These are phyloP conservation scores for Gymnopilus dilepis DNA, from an alignment of 768 basidiomycete genomes.

Conservation along the genomic window DNA sequence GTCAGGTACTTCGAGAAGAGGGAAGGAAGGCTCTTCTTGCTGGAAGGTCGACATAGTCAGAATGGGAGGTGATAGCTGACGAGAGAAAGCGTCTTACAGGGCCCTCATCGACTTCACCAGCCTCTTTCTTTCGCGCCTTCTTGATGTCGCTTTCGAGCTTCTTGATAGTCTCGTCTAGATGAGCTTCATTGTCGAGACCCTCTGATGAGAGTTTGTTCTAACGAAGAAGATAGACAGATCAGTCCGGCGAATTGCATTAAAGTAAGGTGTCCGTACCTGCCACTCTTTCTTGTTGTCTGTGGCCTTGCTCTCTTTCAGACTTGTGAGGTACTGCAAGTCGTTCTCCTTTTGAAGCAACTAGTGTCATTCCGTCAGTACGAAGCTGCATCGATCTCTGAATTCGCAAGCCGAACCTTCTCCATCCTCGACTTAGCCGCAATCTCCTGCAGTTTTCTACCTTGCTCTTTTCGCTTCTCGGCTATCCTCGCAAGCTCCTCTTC, in stretches of 20 bases:
- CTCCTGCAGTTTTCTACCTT: conserved; percentile 89
- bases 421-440: conserved; percentile 82
- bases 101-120: conserved; percentile 66
- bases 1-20: conserved; percentile 90
- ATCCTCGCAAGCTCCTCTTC: conserved; percentile 86
- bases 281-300: conserved; percentile 77
- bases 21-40: conserved; percentile 87
- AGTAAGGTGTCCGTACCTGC: conserved; percentile 49
- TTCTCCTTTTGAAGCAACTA: conserved; percentile 79
- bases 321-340: conserved; percentile 68
- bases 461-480: conserved; percentile 82
- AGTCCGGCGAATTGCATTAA: background rate
- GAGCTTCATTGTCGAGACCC: conserved; percentile 79
- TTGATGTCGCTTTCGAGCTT: conserved; percentile 83
- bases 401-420: conserved; percentile 69
- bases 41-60: conserved; percentile 3
- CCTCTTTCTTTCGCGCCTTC: conserved; percentile 81
- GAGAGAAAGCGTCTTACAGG: conserved; percentile 38
- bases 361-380: background rate
- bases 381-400: background rate
- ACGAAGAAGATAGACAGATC: background rate
- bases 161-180: conserved; percentile 82
- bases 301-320: conserved; percentile 65
- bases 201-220: conserved; percentile 68
- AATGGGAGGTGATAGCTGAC: background rate